These are phyloP conservation scores for Nakaseomyces delphensis DNA, from an alignment of 1,139 yeast species.

Conservation along the genomic window DNA sequence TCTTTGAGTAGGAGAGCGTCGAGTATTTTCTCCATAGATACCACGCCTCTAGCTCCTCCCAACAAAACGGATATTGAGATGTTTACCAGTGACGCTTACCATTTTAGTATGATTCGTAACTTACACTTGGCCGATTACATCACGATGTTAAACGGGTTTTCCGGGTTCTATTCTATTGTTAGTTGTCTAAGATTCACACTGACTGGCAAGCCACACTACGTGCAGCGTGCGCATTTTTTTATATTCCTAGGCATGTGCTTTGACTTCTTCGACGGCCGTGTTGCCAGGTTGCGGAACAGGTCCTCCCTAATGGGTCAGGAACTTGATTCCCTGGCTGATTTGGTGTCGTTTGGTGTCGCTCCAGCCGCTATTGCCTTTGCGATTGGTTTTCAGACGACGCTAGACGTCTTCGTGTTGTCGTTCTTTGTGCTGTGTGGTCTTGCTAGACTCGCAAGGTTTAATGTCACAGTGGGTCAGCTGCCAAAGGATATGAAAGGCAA, in stretches of 20 bases:
- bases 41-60: slow-evolving; percentile 43
- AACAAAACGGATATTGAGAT: slow-evolving; percentile 69
- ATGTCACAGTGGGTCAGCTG: slow-evolving; percentile 83
- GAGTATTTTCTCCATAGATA: slow-evolving; percentile 35
- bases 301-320: slow-evolving; percentile 95
- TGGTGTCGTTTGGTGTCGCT: slow-evolving; percentile 85
- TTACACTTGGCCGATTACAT: slow-evolving; percentile 94
- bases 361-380: slow-evolving; percentile 91
- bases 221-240: slow-evolving; percentile 83
- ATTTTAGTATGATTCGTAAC: slow-evolving; percentile 64
- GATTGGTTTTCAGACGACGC: slow-evolving; percentile 76
- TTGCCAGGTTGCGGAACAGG: slow-evolving; percentile 88
- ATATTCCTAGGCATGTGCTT: slow-evolving; percentile 83
- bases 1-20: slow-evolving; percentile 34
- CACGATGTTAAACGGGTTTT: slow-evolving; percentile 81
- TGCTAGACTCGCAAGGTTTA: slow-evolving; percentile 88
- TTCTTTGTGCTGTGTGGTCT: slow-evolving; percentile 90
- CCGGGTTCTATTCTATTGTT: slow-evolving; percentile 83
- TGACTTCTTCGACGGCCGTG: slow-evolving; percentile 95
- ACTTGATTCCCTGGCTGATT: slow-evolving; percentile 90
- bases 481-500: slow-evolving; percentile 85
- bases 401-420: slow-evolving; percentile 67
- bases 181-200: slow-evolving; percentile 75
- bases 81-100: slow-evolving; percentile 72
- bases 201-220: slow-evolving; percentile 58